Conservation (phyloP, 1,284 basidiomycete species). For the Lentinula novae-zelandiae region DNA sequence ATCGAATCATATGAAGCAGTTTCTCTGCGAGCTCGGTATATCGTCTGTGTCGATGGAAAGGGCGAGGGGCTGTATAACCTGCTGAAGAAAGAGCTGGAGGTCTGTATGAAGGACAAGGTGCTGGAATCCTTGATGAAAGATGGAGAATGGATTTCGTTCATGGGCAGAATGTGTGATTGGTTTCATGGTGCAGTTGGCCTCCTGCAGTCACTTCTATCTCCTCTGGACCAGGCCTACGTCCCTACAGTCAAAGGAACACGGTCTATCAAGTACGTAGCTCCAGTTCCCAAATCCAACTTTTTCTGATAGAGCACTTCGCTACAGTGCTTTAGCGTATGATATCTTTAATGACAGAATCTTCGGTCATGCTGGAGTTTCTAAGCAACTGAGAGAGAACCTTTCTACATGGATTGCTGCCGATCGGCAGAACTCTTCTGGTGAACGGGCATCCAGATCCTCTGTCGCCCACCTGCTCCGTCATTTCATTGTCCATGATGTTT, state of each 20-base stretch:
- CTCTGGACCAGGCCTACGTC: constrained; percentile 47
- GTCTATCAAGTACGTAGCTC: constrained; percentile 38
- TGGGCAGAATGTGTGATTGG: constrained; percentile 55
- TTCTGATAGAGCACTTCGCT: background rate
- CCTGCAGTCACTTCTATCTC: constrained; percentile 55
- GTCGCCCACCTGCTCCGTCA: constrained; percentile 26
- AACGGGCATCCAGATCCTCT: background rate
- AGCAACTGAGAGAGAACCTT: constrained; percentile 47
- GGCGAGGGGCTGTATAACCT: constrained; percentile 52
- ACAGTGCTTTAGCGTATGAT: constrained; percentile 49
- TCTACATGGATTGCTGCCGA: constrained; percentile 55
- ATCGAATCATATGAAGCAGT: constrained; percentile 52
- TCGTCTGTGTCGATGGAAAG: constrained; percentile 46
- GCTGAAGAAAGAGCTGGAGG: constrained; percentile 52
- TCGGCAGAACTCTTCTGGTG: constrained; percentile 28
- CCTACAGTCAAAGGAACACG: constrained; percentile 16
- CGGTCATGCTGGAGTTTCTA: constrained; percentile 39
- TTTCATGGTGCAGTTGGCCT: constrained; percentile 62
- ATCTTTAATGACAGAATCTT: constrained; percentile 52
- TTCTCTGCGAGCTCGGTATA: constrained; percentile 50
- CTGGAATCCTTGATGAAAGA: constrained; percentile 30
- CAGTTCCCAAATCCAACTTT: background rate
- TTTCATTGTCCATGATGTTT: constrained; percentile 52
- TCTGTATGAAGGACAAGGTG: constrained; percentile 27
- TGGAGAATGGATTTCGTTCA: constrained; percentile 44